phyloP scores from a whole-genome alignment of 192 early-diverging fungal genomes.

The Coemansia sp. region DNA sequence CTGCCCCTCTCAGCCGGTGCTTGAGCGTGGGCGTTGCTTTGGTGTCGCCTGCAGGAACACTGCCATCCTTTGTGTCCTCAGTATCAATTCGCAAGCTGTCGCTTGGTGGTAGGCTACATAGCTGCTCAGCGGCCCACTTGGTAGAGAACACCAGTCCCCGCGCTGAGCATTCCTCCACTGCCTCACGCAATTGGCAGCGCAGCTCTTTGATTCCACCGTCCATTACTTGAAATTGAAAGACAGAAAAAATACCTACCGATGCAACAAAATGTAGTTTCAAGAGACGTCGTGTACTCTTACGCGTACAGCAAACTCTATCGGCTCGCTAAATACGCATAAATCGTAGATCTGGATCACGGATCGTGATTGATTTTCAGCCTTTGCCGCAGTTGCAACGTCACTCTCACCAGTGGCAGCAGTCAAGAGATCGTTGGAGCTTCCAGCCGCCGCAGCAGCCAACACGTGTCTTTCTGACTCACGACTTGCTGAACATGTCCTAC shows the following conservation, averaged over 20 bases:
- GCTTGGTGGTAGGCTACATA: conserved; percentile 30
- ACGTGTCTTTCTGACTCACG: conserved; percentile 6
- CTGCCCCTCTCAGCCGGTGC: conserved; percentile 20
- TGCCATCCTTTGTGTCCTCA: background rate
- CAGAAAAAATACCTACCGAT: background rate
- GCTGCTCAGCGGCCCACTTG: conserved; percentile 68
- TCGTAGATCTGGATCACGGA: background rate
- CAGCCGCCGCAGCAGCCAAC: conserved; percentile 6
- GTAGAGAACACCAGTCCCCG: conserved; percentile 70
- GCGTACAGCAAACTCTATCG: background rate
- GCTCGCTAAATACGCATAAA: background rate
- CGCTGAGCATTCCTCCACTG: conserved; percentile 65
- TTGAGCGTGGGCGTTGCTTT: conserved; percentile 22
- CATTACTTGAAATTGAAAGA: conserved; percentile 16
- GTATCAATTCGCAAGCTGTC: background rate
- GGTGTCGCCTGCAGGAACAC: background rate
- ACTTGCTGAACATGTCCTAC: background rate
- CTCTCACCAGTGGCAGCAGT: background rate
- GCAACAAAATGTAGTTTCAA: background rate
- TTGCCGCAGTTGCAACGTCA: background rate
- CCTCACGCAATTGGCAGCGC: conserved; percentile 58
- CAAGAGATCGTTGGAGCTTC: background rate
- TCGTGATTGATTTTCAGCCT: background rate
- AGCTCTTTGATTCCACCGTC: conserved; percentile 19
- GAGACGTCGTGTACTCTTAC: too few relatives aligned